phyloP scores from a whole-genome alignment of 345 rosid genomes.

The Euphorbia pulcherrima region DNA sequence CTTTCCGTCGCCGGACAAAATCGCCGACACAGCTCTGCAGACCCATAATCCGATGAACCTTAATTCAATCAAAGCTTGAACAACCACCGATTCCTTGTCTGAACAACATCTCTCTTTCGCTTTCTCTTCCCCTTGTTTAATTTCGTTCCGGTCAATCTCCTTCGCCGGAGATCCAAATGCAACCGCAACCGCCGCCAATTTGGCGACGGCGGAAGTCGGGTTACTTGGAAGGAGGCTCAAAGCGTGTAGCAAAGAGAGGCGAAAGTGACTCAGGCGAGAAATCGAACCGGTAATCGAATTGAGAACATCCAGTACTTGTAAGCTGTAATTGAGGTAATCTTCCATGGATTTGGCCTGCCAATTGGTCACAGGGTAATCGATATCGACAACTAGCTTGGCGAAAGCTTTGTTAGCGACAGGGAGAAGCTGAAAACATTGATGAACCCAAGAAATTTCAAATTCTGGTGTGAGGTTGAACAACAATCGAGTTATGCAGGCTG shows the following conservation, averaged over 20 bases:
- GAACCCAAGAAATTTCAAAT: slow-evolving; percentile 37
- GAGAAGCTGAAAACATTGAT: slow-evolving; percentile 39
- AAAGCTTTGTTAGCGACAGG: slow-evolving; percentile 44
- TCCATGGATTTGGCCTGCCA: slow-evolving; percentile 43
- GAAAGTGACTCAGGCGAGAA: slow-evolving; percentile 42
- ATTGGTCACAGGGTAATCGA: slow-evolving; percentile 42
- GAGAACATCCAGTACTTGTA: slow-evolving; percentile 43
- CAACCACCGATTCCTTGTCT: slow-evolving; percentile 35
- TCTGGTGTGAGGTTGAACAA: slow-evolving; percentile 22
- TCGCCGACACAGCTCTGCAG: slow-evolving; percentile 37
- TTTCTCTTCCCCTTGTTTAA: slow-evolving; percentile 15
- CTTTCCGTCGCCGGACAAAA: slow-evolving; percentile 39
- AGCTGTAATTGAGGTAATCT: slow-evolving; percentile 42
- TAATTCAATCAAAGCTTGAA: slow-evolving; percentile 42
- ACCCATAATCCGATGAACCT: slow-evolving; percentile 43
- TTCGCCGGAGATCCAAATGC: slow-evolving; percentile 21
- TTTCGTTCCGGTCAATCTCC: slow-evolving; percentile 10
- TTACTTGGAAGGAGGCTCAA: slow-evolving; percentile 36
- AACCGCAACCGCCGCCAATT: slow-evolving; percentile 31
- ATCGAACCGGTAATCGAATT: slow-evolving; percentile 41
- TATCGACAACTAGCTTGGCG: slow-evolving; percentile 41
- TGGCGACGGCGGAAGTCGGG: slow-evolving; percentile 35
- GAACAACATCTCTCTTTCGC: slow-evolving; percentile 17
- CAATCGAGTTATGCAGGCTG: slow-evolving; percentile 28
- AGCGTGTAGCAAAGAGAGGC: slow-evolving; percentile 45